Percentiles rank a stretch among this genome's conserved stretches.
Conservation (phyloP, 23 red algal species). For the Gracilariopsis chorda region DNA sequence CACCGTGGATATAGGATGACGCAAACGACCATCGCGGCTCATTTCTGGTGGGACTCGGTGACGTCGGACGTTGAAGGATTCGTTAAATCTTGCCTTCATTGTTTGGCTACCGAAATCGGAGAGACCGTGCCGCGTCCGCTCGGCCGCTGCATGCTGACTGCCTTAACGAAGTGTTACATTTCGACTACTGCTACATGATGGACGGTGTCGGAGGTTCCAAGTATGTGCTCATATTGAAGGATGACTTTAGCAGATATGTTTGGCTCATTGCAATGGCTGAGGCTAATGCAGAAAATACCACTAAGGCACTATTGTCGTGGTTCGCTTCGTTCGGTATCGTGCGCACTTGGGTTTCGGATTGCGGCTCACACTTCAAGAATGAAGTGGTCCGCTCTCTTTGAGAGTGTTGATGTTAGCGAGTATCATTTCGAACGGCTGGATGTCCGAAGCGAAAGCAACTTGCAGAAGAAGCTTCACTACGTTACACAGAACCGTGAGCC, state of each 20-base stretch:
- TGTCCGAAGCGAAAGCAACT: too few species aligned
- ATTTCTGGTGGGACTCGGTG: neutral
- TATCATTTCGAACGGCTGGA: too few species aligned
- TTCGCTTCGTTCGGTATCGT: neutral
- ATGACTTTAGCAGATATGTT: neutral
- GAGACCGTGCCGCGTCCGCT: neutral
- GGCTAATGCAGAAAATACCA: neutral
- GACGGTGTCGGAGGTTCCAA: neutral
- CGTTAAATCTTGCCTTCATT: neutral
- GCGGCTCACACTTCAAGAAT: slow-evolving; percentile 27
- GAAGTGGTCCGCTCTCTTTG: neutral
- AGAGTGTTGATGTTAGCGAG: too few species aligned
- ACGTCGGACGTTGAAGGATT: neutral
- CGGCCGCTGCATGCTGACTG: neutral
- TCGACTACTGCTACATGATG: neutral
- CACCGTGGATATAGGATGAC: neutral
- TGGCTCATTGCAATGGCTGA: neutral
- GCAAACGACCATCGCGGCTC: neutral
- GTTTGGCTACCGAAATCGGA: neutral
- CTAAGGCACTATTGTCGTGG: neutral
- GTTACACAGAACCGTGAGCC: too few species aligned
- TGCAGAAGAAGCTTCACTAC: too few species aligned
- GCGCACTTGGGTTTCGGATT: neutral
- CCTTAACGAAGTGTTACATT: neutral
- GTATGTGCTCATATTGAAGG: neutral